phyloP scores from a whole-genome alignment of 768 basidiomycete species.

The Pleurotus pulmonarius region DNA sequence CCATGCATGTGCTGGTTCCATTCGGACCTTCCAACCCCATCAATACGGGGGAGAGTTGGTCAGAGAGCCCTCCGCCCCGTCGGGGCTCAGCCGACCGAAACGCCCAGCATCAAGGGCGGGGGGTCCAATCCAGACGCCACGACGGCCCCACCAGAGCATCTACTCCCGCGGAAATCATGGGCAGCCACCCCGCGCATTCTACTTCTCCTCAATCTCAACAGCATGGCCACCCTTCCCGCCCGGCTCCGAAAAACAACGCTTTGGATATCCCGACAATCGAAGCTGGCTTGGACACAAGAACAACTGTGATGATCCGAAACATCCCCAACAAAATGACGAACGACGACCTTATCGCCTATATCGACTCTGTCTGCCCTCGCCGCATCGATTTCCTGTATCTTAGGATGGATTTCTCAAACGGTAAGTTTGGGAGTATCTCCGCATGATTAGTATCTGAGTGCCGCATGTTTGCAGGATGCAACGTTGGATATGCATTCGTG shows the following conservation, averaged over 20 bases:
- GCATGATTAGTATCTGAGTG: not conserved
- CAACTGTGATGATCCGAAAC: conserved; percentile 89
- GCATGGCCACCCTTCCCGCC: not conserved
- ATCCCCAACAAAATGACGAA: conserved; percentile 92
- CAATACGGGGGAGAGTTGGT: not conserved
- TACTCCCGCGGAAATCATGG: not conserved
- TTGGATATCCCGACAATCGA: conserved; percentile 72
- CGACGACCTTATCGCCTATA: conserved; percentile 63
- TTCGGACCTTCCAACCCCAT: not conserved
- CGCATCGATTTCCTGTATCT: conserved; percentile 86
- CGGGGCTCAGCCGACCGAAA: too few species aligned
- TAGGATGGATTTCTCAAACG: conserved; percentile 82
- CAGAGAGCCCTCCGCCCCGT: not conserved
- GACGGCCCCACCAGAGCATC: not conserved
- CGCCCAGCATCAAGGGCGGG: not conserved
- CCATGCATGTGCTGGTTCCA: too few species aligned
- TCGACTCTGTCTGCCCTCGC: conserved; percentile 68
- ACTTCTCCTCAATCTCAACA: not conserved
- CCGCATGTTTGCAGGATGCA: conserved; percentile 48
- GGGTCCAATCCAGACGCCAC: not conserved
- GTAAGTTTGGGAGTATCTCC: conserved; percentile 30
- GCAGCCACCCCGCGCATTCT: not conserved
- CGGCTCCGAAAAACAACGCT: conserved; percentile 39
- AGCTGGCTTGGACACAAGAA: conserved; percentile 73
- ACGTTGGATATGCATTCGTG: conserved; percentile 84